A percentile compares a stretch with the other conserved stretches of the same genome.
phyloP scores from a whole-genome alignment of 2,329 filamentous ascomycete genomes.

The Fusarium sororula region DNA sequence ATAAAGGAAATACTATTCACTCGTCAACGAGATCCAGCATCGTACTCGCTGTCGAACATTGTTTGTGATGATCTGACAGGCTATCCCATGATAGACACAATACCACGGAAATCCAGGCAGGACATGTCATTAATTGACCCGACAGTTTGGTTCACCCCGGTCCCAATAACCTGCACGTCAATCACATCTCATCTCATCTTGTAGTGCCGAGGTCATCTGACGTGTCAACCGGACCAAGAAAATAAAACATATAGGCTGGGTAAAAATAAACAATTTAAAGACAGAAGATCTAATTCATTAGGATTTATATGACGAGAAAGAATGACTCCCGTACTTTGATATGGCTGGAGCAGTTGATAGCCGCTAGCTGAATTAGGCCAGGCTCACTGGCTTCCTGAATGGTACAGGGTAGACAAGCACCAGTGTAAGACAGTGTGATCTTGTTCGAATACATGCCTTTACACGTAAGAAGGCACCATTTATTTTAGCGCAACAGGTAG shows the following conservation, averaged over 20 bases:
- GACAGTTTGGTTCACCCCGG: background rate
- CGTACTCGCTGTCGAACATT: background rate
- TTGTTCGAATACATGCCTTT: background rate
- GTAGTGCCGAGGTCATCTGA: background rate
- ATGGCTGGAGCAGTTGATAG: background rate
- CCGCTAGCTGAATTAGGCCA: background rate
- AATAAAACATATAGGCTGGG: no score
- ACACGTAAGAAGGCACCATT: no score
- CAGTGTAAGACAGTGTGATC: background rate
- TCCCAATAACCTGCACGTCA: background rate
- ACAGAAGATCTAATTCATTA: background rate
- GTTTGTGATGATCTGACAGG: background rate
- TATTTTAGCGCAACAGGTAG: background rate
- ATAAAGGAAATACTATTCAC: background rate
- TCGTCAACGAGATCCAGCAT: no score
- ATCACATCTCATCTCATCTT: background rate
- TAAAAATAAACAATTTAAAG: background rate
- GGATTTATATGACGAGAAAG: background rate
- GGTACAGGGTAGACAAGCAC: accelerated
- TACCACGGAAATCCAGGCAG: background rate
- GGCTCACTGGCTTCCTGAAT: accelerated
- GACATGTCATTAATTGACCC: background rate
- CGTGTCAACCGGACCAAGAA: background rate
- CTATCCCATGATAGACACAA: background rate
- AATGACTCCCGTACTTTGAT: background rate